Percentiles rank a stretch among this genome's conserved stretches.
Conservation (phyloP, 352 stramenopile species). For the Globisporangium uncinulatum region DNA sequence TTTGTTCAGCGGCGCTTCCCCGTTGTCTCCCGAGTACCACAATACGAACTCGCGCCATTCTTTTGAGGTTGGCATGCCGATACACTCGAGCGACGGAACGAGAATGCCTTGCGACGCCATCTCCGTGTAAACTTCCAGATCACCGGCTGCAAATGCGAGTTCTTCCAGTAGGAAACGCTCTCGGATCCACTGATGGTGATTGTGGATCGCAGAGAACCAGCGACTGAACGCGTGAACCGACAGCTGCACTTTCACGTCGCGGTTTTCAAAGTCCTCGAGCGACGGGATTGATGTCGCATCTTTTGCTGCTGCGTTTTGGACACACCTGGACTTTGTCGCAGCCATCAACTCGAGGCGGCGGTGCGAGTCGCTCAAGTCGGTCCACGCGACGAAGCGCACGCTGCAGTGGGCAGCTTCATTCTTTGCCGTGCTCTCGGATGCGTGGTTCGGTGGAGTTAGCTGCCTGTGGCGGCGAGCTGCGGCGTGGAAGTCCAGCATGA, state of each 20-base stretch:
- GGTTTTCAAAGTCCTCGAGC: constrained; percentile 36
- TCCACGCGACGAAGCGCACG: constrained; percentile 34
- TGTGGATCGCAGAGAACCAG: constrained; percentile 44
- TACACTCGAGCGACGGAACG: constrained; percentile 17
- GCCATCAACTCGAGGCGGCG: constrained; percentile 48
- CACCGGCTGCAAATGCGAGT: constrained; percentile 41
- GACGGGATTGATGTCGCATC: constrained; percentile 36
- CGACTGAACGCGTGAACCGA: constrained; percentile 42
- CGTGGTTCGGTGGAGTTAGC: not conserved
- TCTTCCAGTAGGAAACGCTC: constrained; percentile 56
- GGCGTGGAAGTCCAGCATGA: constrained; percentile 39
- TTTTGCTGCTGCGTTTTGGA: constrained; percentile 28
- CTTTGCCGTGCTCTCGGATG: not conserved
- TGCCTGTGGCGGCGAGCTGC: not conserved
- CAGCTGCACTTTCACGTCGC: constrained; percentile 38
- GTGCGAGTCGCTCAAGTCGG: constrained; percentile 28
- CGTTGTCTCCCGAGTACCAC: constrained; percentile 46
- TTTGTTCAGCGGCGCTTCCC: constrained; percentile 13
- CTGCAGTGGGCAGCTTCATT: not conserved
- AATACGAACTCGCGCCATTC: constrained; percentile 40
- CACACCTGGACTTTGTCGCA: constrained; percentile 41
- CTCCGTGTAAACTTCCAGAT: constrained; percentile 31
- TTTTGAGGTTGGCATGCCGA: constrained; percentile 18
- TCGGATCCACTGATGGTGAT: constrained; percentile 39
- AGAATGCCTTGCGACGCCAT: constrained; percentile 24